Conservation (phyloP, 768 basidiomycete species). For the Mycena venus region DNA sequence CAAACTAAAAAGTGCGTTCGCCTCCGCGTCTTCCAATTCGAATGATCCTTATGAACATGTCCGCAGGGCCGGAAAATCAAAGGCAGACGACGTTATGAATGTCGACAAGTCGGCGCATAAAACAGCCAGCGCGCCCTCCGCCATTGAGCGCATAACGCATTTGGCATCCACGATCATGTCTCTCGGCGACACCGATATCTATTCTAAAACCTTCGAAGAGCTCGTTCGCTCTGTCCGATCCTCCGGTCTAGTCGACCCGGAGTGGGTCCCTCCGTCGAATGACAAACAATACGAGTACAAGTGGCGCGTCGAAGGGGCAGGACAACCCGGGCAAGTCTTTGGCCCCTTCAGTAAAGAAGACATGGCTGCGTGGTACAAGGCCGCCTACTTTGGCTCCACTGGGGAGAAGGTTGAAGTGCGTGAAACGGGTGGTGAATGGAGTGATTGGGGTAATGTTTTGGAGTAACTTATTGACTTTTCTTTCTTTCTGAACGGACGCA, state of each 20-base stretch:
- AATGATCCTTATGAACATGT: neutral
- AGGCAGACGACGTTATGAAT: conserved; percentile 56
- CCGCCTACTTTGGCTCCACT: conserved; percentile 81
- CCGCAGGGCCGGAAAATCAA: conserved; percentile 45
- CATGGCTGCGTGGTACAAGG: conserved; percentile 84
- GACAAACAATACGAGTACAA: conserved; percentile 85
- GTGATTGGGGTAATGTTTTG: conserved; percentile 76
- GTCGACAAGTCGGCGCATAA: conserved; percentile 62
- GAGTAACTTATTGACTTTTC: conserved; percentile 47
- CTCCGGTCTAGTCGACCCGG: conserved; percentile 74
- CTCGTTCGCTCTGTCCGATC: conserved; percentile 82
- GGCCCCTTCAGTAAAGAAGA: conserved; percentile 89
- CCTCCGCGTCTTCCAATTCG: conserved; percentile 17
- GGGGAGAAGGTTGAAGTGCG: conserved; percentile 88
- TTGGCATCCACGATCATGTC: conserved; percentile 91
- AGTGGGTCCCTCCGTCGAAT: conserved; percentile 84
- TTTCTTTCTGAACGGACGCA: neutral
- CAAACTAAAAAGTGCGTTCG: conserved; percentile 49
- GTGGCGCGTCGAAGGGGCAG: conserved; percentile 73
- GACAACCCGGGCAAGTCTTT: conserved; percentile 67
- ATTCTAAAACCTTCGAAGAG: conserved; percentile 88
- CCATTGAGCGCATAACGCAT: conserved; percentile 87
- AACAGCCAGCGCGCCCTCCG: conserved; percentile 49
- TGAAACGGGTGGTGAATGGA: conserved; percentile 78
- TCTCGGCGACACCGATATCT: conserved; percentile 88